phyloP scores from a whole-genome alignment of 2,329 filamentous ascomycete genomes.

The Venturiaceae sp. region DNA sequence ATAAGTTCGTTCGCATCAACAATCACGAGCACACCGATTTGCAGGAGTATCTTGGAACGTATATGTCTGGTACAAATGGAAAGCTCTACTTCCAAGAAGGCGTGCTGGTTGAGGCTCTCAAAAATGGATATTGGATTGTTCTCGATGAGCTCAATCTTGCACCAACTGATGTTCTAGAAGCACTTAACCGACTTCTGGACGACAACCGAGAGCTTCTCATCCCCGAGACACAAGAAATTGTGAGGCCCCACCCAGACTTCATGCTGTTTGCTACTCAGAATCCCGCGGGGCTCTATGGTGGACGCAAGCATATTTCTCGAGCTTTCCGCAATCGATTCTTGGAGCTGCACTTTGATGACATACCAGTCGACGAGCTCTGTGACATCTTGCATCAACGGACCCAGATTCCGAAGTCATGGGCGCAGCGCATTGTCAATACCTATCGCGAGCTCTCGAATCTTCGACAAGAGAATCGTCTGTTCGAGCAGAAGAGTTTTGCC shows the following conservation, averaged over 20 bases:
- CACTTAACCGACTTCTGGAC: conserved; percentile 86
- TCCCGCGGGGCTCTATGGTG: conserved; percentile 88
- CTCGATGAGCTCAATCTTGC: conserved; percentile 95
- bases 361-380: conserved; percentile 87
- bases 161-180: conserved; percentile 92
- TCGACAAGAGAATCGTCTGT: conserved; percentile 81
- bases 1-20: conserved; percentile 97
- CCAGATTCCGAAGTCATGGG: conserved; percentile 84
- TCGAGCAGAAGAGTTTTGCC: conserved; percentile 96
- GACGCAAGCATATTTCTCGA: conserved; percentile 82
- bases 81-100: conserved; percentile 88
- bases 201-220: conserved; percentile 95
- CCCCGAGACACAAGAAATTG: conserved; percentile 89
- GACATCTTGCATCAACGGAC: conserved; percentile 84
- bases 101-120: conserved; percentile 80
- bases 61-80: conserved; percentile 77
- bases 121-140: conserved; percentile 95
- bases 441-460: conserved; percentile 88
- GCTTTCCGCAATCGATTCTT: conserved; percentile 96
- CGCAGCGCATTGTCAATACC: conserved; percentile 79
- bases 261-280: conserved; percentile 99
- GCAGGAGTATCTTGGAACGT: conserved; percentile 94
- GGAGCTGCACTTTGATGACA: conserved; percentile 96
- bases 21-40: conserved; percentile 98
- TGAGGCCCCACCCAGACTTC: conserved; percentile 87